phyloP scores from a whole-genome alignment of 495 filamentous ascomycete species.

The Apiosordaria backusii region DNA sequence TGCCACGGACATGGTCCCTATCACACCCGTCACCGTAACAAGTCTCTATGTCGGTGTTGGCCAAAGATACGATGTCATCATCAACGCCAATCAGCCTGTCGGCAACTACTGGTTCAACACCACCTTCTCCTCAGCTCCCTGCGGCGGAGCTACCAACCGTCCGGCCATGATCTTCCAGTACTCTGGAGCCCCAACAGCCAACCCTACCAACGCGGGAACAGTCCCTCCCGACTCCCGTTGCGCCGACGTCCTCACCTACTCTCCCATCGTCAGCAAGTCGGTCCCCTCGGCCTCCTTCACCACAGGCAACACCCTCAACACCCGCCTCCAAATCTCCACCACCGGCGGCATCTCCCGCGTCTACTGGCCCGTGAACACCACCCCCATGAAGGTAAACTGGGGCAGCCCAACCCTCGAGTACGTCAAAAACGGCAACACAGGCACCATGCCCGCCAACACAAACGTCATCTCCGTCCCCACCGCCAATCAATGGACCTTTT shows the following conservation, averaged over 20 bases:
- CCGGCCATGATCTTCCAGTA: conserved; percentile 44
- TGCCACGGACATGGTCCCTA: conserved; percentile 49
- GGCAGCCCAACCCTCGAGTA: conserved; percentile 33
- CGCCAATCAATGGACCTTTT: conserved; percentile 27
- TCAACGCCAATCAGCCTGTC: conserved; percentile 52
- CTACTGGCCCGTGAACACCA: conserved; percentile 33
- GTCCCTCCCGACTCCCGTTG: conserved; percentile 18
- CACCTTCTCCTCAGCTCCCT: conserved; percentile 25
- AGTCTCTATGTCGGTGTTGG: conserved; percentile 59
- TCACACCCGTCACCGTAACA: conserved; percentile 42
- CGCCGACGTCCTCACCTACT: conserved; percentile 21
- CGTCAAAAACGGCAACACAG: conserved; percentile 30
- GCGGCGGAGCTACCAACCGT: conserved; percentile 27
- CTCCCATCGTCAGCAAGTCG: conserved; percentile 24
- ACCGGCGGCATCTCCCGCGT: conserved; percentile 4
- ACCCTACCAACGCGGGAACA: conserved; percentile 22
- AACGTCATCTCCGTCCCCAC: conserved; percentile 33
- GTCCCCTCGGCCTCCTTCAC: conserved; percentile 11
- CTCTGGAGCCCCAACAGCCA: conserved; percentile 18
- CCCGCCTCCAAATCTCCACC: conserved; percentile 14
- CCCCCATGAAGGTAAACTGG: conserved; percentile 36
- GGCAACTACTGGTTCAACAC: conserved; percentile 59
- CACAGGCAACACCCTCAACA: conserved; percentile 14
- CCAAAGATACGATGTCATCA: conserved; percentile 67
- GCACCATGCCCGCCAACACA: conserved; percentile 26